A percentile compares a stretch with the other conserved stretches of the same genome.
Evolutionary conservation across 2,329 filamentous ascomycete species (phyloP).

Genomic region (Hymenoscyphus occultus): DNA sequence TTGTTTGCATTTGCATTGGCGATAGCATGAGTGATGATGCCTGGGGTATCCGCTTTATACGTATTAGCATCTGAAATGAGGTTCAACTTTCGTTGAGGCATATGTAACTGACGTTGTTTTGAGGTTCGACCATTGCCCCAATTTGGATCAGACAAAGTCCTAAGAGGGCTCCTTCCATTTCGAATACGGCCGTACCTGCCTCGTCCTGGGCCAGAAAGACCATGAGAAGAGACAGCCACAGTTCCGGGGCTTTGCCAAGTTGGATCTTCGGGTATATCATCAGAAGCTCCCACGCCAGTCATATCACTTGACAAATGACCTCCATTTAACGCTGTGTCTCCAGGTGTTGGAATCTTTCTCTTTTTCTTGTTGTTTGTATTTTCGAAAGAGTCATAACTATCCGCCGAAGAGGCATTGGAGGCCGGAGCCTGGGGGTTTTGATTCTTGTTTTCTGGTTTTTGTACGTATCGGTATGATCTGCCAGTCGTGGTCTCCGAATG

Average conservation of each 20-base stretch:
- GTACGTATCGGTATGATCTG: conserved; percentile 43
- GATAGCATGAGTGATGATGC: conserved; percentile 90
- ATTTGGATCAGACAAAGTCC: conserved; percentile 52
- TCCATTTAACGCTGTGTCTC: conserved; percentile 54
- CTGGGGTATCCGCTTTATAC: conserved; percentile 53
- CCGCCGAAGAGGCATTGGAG: conserved; percentile 68
- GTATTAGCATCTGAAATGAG: conserved; percentile 13
- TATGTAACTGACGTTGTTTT: conserved; percentile 32
- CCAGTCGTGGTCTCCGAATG: conserved; percentile 47
- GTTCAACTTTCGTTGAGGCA: not conserved
- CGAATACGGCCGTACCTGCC: conserved; percentile 73
- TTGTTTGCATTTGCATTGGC: conserved; percentile 85
- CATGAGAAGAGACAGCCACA: conserved; percentile 49
- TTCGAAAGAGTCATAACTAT: conserved; percentile 96
- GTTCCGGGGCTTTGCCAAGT: conserved; percentile 56
- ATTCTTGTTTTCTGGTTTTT: conserved; percentile 47
- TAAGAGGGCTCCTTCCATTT: conserved; percentile 60
- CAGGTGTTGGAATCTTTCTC: conserved; percentile 90
- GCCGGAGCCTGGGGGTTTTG: conserved; percentile 54
- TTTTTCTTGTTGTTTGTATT: conserved; percentile 99
- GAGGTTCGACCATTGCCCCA: conserved; percentile 35
- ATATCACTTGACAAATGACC: conserved; percentile 57
- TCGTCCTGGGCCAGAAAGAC: conserved; percentile 80
- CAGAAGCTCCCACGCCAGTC: conserved; percentile 59
- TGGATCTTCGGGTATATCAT: conserved; percentile 46